Evolutionary conservation across 179 eudicot species (phyloP).

Genomic region (Amaranthus tricolor): DNA sequence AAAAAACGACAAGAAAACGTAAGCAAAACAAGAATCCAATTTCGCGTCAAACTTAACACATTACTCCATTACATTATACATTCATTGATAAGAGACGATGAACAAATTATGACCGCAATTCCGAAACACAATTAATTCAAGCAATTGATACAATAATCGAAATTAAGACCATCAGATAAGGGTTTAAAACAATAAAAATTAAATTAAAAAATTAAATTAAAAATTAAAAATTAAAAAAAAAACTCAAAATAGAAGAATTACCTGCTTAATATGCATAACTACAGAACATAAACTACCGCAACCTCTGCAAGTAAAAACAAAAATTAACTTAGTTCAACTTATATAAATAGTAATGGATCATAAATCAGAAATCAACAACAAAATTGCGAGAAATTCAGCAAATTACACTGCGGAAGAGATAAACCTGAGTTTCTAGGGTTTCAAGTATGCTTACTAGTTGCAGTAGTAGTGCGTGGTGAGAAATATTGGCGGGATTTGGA

Average conservation of each 20-base stretch:
- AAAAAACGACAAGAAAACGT: too few species aligned
- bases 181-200: slow-evolving; percentile 1
- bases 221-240: too few species aligned
- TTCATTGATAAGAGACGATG: too few species aligned
- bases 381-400: slow-evolving; percentile 7
- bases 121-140: background rate
- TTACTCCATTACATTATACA: too few species aligned
- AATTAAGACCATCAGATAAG: slow-evolving; percentile 1
- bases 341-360: background rate
- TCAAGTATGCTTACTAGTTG: slow-evolving; percentile 12
- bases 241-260: background rate
- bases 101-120: too few species aligned
- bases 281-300: background rate
- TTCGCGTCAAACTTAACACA: too few species aligned
- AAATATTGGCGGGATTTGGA: background rate
- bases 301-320: slow-evolving; percentile 23
- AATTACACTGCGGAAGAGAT: background rate
- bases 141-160: background rate
- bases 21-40: too few species aligned
- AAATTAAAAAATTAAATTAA: too few species aligned
- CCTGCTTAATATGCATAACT: slow-evolving; percentile 45
- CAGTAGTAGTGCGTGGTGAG: background rate
- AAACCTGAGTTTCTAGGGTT: slow-evolving; percentile 19
- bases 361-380: background rate
- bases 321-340: background rate